Evolutionary conservation across 2,329 filamentous ascomycete genomes (phyloP), one percentile per base, ranked within the genome.

Genomic region (Teratosphaeria pseudoeucalypti): DNA sequence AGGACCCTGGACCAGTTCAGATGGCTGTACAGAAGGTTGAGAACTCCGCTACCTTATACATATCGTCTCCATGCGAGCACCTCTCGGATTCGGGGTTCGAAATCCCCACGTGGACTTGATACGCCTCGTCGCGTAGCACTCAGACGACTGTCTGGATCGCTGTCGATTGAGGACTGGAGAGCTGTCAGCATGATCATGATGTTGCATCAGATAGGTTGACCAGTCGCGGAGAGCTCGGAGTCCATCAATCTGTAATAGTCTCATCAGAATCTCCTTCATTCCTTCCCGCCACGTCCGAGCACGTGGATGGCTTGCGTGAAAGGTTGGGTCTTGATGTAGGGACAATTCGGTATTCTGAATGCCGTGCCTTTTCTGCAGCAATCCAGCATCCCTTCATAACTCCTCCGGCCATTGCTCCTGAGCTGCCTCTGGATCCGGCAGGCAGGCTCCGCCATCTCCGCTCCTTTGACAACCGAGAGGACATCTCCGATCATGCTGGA

Each of bases 401-500:
- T 49, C 43, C 43, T 23, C 23, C 23, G 43, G 19, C 43, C 43
- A 43, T 43, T 43, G 5, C 1, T 49, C 43, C 6, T 11, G 19
- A 49, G 19, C 9, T 19, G n/a, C 43, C 6, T 49, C 16, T n/a
- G 19, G 43, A 19, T 3, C 43, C 10, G 55, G 14, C 43, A 56
- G 2, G 53, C 58, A 60, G 0, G 19, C 23, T 23, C 43, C 37
- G 9, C 27, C n/a, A 14, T 12, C 43, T 14, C 32, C 37, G 19
- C 37, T 29, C 53, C 68, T 66, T 12, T 55, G 55, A 64, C 75
- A 76, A 0, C 73, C 73, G 7, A 37, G 54, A 3, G 75, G 75
- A 67, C 75, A 76, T 6, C 67, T 64, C 37, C 67, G 66, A 2
- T 57, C 61, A 5, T 68, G 64, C 64, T 79, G 71, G 68, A 74